Evolutionary conservation across 352 stramenopile species (phyloP), one percentile per base, ranked within the genome.

Genomic region (Phytophthora citrophthora): DNA sequence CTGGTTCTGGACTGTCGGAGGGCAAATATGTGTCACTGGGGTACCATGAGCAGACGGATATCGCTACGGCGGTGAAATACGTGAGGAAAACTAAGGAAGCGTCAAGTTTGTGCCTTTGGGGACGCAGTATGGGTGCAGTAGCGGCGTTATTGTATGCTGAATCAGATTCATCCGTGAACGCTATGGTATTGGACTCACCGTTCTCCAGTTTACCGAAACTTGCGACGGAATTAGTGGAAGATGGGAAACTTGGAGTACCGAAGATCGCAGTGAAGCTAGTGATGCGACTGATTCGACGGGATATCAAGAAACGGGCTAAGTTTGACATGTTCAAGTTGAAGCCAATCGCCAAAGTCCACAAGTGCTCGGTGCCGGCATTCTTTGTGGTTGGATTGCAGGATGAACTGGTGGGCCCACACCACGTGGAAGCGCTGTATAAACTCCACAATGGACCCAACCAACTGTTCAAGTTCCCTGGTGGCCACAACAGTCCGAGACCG

Each of bases 241-340:
- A 93, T 49, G 87, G 85, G 4, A 95, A 94, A 47, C 70, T 95
- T 2, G 79, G 83, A 4, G 87, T 95, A 6, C 85, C 87, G 11
- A 90, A 90, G 64, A 86, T 95, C 38, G 83, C 84, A 0, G 87
- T 95, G 8, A 86, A 87, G 27, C 66, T 94, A n/a, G 83, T 95
- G 5, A 90, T 95, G 85, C 64, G 83, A 24, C 64, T 95, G 13
- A 88, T 95, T 46, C 81, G 85, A 45, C 67, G 81, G 1, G 83
- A 94, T 62, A 91, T 95, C 41, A 91, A 90, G 60, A 79, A 81
- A 4, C 68, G 87, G 47, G 87, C 87, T 39, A 92, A 93, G 58
- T 95, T 95, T 63, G 87, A 95, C 59, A 92, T 94, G 81, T 94
- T 92, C 62, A 91, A 95, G 62, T 66, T 95, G 44, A 94, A 92